These are phyloP conservation scores for Trichoderma semiorbis DNA, from an alignment of 2,329 filamentous ascomycete genomes.

Conservation along the genomic window DNA sequence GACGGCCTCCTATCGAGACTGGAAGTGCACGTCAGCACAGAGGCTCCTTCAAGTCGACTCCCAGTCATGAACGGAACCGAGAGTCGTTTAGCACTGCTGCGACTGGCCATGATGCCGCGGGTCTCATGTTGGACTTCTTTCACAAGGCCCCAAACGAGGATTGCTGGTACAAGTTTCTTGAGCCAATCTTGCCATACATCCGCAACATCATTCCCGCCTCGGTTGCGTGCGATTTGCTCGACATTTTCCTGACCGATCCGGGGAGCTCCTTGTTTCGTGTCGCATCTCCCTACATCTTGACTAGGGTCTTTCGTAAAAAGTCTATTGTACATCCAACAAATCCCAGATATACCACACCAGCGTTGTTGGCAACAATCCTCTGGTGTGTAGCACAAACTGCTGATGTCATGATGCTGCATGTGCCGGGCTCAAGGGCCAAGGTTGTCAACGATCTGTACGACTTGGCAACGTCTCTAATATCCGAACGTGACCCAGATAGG, in stretches of 20 bases:
- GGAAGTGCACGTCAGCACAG: not conserved
- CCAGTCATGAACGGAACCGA: constrained; percentile 19
- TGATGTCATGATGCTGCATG: constrained; percentile 41
- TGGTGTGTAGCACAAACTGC: constrained; percentile 48
- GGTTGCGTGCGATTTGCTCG: constrained; percentile 45
- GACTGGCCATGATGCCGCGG: constrained; percentile 19
- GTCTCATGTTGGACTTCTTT: constrained; percentile 23
- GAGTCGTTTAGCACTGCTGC: constrained; percentile 23
- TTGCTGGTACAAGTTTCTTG: constrained; percentile 41
- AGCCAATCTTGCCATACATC: constrained; percentile 39
- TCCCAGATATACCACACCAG: constrained; percentile 41
- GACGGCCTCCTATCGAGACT: constrained; percentile 2
- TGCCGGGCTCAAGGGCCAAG: constrained; percentile 39
- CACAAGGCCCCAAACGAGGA: constrained; percentile 29
- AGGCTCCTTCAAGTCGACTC: constrained; percentile 23
- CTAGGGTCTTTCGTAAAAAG: constrained; percentile 43
- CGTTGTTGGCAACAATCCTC: constrained; percentile 45
- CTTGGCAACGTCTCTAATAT: constrained; percentile 33
- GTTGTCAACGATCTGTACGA: constrained; percentile 39
- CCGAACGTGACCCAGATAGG: constrained; percentile 35
- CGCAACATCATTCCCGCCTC: constrained; percentile 37
- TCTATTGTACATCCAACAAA: constrained; percentile 40
- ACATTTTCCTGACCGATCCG: constrained; percentile 45
- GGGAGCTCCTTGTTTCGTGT: constrained; percentile 42
- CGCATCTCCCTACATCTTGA: constrained; percentile 47